phyloP scores from a whole-genome alignment of 805 yeast genomes.

The Suhomyces pyralidae region DNA sequence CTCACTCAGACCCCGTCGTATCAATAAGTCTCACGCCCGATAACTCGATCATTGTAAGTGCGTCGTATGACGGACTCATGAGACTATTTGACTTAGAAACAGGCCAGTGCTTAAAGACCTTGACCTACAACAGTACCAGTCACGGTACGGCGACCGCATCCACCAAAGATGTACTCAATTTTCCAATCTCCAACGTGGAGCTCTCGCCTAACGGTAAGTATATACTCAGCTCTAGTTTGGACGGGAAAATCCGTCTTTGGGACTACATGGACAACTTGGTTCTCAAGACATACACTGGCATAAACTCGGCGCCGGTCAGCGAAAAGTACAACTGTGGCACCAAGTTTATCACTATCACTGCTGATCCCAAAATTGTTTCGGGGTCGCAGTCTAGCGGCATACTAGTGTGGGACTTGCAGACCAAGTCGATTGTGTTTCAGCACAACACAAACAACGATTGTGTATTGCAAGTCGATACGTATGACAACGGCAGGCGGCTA shows the following conservation, averaged over 20 bases:
- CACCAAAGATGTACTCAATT: constrained; percentile 44
- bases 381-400: constrained; percentile 59
- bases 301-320: constrained; percentile 31
- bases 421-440: constrained; percentile 45
- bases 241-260: constrained; percentile 80
- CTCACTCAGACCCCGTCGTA: constrained; percentile 89
- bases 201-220: constrained; percentile 80
- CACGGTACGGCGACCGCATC: constrained; percentile 60
- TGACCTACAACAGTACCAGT: constrained; percentile 71
- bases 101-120: constrained; percentile 88
- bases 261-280: constrained; percentile 79
- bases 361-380: constrained; percentile 47
- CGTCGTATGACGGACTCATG: constrained; percentile 89
- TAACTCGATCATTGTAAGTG: constrained; percentile 78
- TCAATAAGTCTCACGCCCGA: constrained; percentile 72
- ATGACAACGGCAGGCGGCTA: constrained; percentile 35
- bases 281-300: constrained; percentile 58
- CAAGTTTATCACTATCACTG: constrained; percentile 42
- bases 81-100: constrained; percentile 83
- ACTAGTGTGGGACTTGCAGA: constrained; percentile 65
- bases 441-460: constrained; percentile 20
- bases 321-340: constrained; percentile 54
- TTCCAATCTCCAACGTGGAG: constrained; percentile 72
- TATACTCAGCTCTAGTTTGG: constrained; percentile 73
- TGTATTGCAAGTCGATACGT: constrained; percentile 42